These are phyloP conservation scores for Candida tetrigidarum DNA, from an alignment of 1,139 yeast genomes.

Conservation along the genomic window DNA sequence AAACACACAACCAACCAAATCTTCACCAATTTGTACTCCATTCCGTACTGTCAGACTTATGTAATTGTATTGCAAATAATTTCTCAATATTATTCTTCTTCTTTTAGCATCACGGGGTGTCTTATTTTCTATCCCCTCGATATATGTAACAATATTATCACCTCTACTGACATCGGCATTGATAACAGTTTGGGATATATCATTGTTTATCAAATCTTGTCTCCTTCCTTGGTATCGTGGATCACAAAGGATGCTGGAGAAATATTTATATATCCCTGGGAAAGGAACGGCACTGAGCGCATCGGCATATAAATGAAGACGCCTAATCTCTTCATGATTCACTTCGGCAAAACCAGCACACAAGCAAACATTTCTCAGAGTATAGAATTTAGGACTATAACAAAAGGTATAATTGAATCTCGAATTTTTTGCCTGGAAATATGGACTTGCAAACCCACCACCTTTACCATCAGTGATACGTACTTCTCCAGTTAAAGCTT, in stretches of 20 bases:
- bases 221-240: conserved; percentile 3
- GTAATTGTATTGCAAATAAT: conserved; percentile 23
- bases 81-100: conserved; percentile 16
- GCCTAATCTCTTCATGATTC: conserved; percentile 24
- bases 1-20: conserved; percentile 34
- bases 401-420: too few relatives aligned
- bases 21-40: conserved; percentile 25
- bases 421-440: neutral
- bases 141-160: neutral
- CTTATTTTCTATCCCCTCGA: neutral
- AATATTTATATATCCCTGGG: conserved; percentile 18
- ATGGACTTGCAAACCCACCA: conserved; percentile 27
- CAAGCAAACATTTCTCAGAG: neutral
- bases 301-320: conserved; percentile 28
- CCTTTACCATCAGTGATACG: conserved; percentile 19
- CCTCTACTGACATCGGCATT: neutral
- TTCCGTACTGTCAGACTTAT: conserved; percentile 23
- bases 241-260: conserved; percentile 5
- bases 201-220: neutral
- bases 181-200: neutral
- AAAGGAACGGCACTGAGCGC: conserved; percentile 13
- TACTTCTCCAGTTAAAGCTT: conserved; percentile 13
- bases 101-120: neutral
- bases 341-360: conserved; percentile 11
- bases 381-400: too few relatives aligned